These are phyloP conservation scores for Aspergillus clavatus DNA, from an alignment of 2,329 filamentous ascomycete species.

Conservation along the genomic window DNA sequence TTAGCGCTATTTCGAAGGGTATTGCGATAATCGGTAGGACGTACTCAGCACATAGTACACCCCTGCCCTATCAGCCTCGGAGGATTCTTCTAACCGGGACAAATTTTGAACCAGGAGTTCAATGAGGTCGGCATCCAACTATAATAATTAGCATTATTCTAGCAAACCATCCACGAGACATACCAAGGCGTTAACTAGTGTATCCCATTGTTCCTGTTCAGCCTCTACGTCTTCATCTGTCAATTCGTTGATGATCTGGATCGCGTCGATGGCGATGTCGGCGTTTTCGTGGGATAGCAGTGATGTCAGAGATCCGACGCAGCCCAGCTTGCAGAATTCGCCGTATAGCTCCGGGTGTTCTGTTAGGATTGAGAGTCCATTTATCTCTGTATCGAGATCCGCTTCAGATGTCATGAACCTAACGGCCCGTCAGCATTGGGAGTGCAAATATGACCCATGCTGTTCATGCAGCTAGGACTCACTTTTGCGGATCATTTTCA, in stretches of 20 bases:
- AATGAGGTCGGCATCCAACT: slow-evolving; percentile 42
- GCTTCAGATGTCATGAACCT: slow-evolving; percentile 77
- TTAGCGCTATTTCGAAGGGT: slow-evolving; percentile 9
- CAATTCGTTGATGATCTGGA: slow-evolving; percentile 84
- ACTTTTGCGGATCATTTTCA: slow-evolving; percentile 73
- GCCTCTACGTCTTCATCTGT: slow-evolving; percentile 89
- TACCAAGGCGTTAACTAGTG: slow-evolving; percentile 61
- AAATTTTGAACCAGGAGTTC: slow-evolving; percentile 54
- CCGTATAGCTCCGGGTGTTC: slow-evolving; percentile 80
- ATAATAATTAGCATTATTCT: slow-evolving; percentile 13
- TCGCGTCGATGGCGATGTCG: slow-evolving; percentile 86
- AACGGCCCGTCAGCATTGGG: slow-evolving; percentile 15
- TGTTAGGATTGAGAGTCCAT: slow-evolving; percentile 75
- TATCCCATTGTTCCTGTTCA: slow-evolving; percentile 74
- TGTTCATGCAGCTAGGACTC: slow-evolving; percentile 11
- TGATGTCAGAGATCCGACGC: slow-evolving; percentile 67
- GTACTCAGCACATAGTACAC: slow-evolving; percentile 74
- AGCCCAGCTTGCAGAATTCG: slow-evolving; percentile 73
- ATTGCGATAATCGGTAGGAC: slow-evolving; percentile 9
- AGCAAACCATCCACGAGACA: not conserved
- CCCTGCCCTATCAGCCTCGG: slow-evolving; percentile 70
- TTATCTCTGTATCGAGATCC: slow-evolving; percentile 84
- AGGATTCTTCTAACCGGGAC: slow-evolving; percentile 67
- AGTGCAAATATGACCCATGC: not conserved
- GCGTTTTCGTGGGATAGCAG: slow-evolving; percentile 92